Conservation (phyloP, 2,329 filamentous ascomycete species). For the Cytospora leucostoma region DNA sequence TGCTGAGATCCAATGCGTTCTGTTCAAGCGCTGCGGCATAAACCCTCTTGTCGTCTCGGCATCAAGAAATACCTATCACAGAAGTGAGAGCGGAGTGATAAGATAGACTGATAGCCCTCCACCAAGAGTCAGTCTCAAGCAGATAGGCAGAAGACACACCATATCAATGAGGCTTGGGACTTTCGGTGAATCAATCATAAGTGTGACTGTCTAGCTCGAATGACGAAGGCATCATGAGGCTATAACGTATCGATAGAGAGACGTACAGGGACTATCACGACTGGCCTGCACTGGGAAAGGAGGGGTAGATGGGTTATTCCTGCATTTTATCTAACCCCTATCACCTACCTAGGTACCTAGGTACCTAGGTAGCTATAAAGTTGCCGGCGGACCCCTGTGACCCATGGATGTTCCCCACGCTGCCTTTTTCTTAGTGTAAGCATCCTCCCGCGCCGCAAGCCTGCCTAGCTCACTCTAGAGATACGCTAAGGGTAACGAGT, state of each 20-base stretch:
- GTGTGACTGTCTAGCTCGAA: no score
- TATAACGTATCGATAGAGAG: background rate
- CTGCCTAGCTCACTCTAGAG: background rate
- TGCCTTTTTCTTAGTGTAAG: background rate
- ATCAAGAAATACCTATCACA: background rate
- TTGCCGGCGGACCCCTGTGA: no score
- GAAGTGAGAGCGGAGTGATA: background rate
- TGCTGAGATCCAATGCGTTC: constrained; percentile 13
- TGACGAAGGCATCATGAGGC: background rate
- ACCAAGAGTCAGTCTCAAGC: no score
- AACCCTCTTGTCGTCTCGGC: background rate
- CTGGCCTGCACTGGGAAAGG: background rate
- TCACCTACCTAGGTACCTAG: background rate
- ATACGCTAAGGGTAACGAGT: no score
- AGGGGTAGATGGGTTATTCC: background rate
- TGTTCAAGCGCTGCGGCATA: constrained; percentile 1
- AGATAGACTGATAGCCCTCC: no score
- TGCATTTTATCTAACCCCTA: constrained; percentile 3
- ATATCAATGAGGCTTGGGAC: no score
- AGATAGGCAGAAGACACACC: no score
- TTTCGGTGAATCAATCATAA: no score
- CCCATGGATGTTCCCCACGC: no score
- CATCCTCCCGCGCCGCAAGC: background rate
- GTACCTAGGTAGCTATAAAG: no score
- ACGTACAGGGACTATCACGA: background rate